Base-by-base conservation (phyloP, 1,284 basidiomycete genomes). In the Caloboletus firmus region DNA sequence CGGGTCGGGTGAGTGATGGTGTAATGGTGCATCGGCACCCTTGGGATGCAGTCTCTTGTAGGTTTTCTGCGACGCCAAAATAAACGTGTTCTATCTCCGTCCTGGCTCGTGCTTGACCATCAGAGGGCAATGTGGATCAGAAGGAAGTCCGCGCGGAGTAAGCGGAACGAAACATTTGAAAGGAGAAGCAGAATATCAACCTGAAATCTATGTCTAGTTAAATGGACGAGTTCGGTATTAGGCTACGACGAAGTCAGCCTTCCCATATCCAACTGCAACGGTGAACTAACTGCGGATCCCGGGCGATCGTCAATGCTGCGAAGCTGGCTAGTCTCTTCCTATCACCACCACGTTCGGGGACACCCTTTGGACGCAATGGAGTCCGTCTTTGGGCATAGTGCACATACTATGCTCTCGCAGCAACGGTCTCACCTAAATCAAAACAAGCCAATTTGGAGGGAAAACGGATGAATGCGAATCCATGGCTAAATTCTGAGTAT, bases 11-110 rank as follows among this genome's bases (percentile, higher is more conserved):
- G 24, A 42, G 45, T n/a, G 20, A 17, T 22, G 18, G 34, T 31
- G 13, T 9, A 11, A 20, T 8, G n/a, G n/a, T 34, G 10, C 18
- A 15, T 15, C 34, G 17, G 8, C 36, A 18, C 15, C 32, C 26
- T 24, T 31, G 17, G 10, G 12, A 17, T 11, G 28, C 17, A 10
- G 35, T 7, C 45, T 52, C 26, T 60, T 57, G 26, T 60, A 55
- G 51, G 18, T 11, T 30, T 55, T 32, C 13, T 28, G 22, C 6
- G 17, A 9, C 2, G 8, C 13, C 6, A 15, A 17, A 31, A 49
- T 9, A 26, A 17, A 2, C 20, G 1, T 10, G 3, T 31, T 34
- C 34, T 15, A 2, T 34, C 20, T 30, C 3, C 35, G 12, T 40
- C 17, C 41, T 26, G 20, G 32, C 35, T 28, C 26, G 28, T 54